phyloP scores from a whole-genome alignment of 345 rosid genomes.

The Iberis pinnata region DNA sequence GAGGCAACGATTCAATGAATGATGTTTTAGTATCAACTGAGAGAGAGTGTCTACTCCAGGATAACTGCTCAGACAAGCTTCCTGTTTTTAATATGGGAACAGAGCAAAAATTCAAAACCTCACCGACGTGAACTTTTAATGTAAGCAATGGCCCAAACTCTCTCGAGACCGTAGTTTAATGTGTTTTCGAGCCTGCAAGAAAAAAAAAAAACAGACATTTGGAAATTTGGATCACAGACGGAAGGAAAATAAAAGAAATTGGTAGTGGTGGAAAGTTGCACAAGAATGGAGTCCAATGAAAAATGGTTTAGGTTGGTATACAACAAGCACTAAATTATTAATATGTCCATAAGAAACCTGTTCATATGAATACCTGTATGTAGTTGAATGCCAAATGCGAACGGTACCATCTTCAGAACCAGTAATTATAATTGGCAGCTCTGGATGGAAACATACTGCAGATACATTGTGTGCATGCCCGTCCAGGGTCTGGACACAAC shows the following conservation, averaged over 20 bases:
- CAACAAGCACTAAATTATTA: background rate
- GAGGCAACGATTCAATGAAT: background rate
- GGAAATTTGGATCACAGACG: constrained; percentile 5
- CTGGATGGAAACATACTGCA: constrained; percentile 78
- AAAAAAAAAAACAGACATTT: constrained; percentile 10
- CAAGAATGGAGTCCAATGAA: constrained; percentile 6
- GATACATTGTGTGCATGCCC: constrained; percentile 86
- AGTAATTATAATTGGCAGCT: constrained; percentile 71
- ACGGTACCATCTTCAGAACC: constrained; percentile 85
- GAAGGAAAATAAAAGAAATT: constrained; percentile 5
- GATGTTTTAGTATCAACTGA: background rate
- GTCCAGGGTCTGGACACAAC: constrained; percentile 76
- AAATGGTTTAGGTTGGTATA: background rate
- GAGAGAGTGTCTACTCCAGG: constrained; percentile 3
- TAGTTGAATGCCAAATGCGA: constrained; percentile 73
- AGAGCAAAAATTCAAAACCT: constrained; percentile 24
- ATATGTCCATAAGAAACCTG: background rate
- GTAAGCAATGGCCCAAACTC: constrained; percentile 95
- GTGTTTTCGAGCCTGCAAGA: constrained; percentile 60
- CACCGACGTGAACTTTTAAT: constrained; percentile 89
- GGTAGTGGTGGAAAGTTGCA: background rate
- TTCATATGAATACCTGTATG: constrained; percentile 47
- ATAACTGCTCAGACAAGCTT: constrained; percentile 10
- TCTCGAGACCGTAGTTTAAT: constrained; percentile 85
- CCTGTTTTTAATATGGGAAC: background rate